A percentile compares a stretch with the other conserved stretches of the same genome.
Conservation (phyloP, 352 stramenopile genomes). For the Pseudoperonospora humuli region DNA sequence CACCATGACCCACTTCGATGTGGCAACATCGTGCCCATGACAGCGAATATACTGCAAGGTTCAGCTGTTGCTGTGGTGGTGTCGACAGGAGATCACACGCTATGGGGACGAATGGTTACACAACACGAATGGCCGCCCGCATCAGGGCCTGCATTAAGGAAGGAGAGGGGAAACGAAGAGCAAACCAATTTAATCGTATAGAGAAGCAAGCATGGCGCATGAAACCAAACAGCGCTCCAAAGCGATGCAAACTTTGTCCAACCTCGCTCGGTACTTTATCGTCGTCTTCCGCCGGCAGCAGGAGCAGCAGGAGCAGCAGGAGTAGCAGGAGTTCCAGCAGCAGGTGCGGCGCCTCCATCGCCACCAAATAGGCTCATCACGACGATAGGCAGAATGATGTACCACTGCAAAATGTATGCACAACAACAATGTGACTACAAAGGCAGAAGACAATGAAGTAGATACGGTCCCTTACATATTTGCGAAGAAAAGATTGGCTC, state of each 20-base stretch:
- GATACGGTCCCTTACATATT: conserved; percentile 47
- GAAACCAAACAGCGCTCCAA: neutral
- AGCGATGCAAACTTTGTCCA: conserved; percentile 3
- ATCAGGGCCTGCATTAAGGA: conserved; percentile 4
- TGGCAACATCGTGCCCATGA: conserved; percentile 69
- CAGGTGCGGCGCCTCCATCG: conserved; percentile 35
- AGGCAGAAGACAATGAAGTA: neutral
- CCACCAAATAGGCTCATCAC: conserved; percentile 66
- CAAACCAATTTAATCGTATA: conserved; percentile 29
- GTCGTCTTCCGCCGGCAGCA: conserved; percentile 23
- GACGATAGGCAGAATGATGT: conserved; percentile 74
- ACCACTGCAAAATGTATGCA: conserved; percentile 46
- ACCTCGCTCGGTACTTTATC: conserved; percentile 14
- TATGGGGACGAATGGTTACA: conserved; percentile 58
- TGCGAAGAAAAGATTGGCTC: conserved; percentile 71
- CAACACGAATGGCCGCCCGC: conserved; percentile 50
- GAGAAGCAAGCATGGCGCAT: neutral
- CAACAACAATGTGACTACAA: conserved; percentile 4
- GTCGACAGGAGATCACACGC: conserved; percentile 57
- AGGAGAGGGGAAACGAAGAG: conserved; percentile 14
- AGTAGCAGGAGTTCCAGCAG: conserved; percentile 22
- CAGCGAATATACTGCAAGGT: conserved; percentile 43
- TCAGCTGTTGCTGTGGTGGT: conserved; percentile 59
- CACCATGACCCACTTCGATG: conserved; percentile 32
- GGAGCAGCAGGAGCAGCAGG: conserved; percentile 17